Conservation (phyloP, 2,329 filamentous ascomycete species). For the Ceratocystis eucalypticola region DNA sequence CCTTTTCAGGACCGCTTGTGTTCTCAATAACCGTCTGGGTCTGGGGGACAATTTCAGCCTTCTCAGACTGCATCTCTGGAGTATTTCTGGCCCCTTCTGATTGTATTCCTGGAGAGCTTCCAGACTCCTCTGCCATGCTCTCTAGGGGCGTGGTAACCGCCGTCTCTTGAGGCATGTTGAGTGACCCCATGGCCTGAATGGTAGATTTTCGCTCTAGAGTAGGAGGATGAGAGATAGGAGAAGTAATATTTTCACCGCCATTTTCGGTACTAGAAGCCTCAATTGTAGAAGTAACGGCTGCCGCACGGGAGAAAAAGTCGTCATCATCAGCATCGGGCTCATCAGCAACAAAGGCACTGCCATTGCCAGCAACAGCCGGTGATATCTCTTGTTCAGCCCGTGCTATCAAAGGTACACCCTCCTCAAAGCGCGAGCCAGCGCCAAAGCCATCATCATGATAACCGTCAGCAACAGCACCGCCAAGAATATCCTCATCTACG, state of each 20-base stretch:
- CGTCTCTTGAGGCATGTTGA: slow-evolving; percentile 26
- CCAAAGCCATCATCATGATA: slow-evolving; percentile 28
- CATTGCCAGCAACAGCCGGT: slow-evolving; percentile 16
- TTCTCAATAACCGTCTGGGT: no score
- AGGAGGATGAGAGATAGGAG: slow-evolving; percentile 20
- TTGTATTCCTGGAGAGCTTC: slow-evolving; percentile 17
- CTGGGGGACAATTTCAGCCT: no score
- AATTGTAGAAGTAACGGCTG: slow-evolving; percentile 13
- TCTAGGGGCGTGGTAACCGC: slow-evolving; percentile 19
- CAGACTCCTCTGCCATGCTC: slow-evolving; percentile 24
- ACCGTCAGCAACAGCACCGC: slow-evolving; percentile 31
- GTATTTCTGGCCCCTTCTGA: background rate
- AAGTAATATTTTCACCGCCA: slow-evolving; percentile 19
- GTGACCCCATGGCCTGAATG: slow-evolving; percentile 46
- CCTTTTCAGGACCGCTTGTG: background rate
- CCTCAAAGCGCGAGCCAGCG: slow-evolving; percentile 50
- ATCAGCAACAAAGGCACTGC: slow-evolving; percentile 1
- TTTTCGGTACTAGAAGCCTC: slow-evolving; percentile 30
- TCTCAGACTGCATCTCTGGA: no score
- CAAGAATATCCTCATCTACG: slow-evolving; percentile 23
- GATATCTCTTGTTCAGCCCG: slow-evolving; percentile 19
- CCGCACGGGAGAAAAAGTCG: slow-evolving; percentile 42
- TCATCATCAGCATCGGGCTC: slow-evolving; percentile 26
- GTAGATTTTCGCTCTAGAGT: slow-evolving; percentile 56
- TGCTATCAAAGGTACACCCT: slow-evolving; percentile 50